Evolutionary conservation across 2,329 filamentous ascomycete genomes (phyloP).

Genomic region (Gnomoniopsis sp.): DNA sequence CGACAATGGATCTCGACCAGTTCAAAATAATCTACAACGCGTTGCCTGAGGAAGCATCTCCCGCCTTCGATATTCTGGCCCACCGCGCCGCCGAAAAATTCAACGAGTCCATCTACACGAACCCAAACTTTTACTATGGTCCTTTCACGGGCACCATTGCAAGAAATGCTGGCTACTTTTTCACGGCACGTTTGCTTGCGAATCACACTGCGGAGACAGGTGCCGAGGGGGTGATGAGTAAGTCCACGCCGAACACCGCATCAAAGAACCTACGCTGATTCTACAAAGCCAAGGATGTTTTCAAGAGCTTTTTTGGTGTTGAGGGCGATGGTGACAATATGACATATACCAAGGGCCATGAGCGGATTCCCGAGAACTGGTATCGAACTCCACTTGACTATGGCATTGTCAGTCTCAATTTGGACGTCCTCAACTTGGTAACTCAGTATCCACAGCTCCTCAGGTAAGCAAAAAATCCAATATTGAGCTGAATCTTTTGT

Average conservation of each 20-base stretch:
- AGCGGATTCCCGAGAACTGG: constrained; percentile 51
- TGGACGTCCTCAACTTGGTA: constrained; percentile 36
- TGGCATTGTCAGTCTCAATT: constrained; percentile 36
- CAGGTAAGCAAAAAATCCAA: neutral
- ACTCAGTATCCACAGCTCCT: constrained; percentile 39
- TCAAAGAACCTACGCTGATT: neutral
- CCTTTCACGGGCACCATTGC: constrained; percentile 47
- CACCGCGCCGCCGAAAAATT: constrained; percentile 41
- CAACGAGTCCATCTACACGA: constrained; percentile 43
- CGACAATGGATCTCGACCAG: constrained; percentile 47
- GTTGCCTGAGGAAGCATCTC: constrained; percentile 33
- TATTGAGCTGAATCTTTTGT: neutral
- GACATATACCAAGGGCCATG: constrained; percentile 42
- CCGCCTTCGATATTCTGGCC: constrained; percentile 37
- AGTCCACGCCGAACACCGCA: constrained; percentile 12
- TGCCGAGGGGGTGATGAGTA: constrained; percentile 21
- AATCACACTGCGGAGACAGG: constrained; percentile 38
- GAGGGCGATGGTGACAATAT: constrained; percentile 34
- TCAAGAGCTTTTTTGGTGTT: constrained; percentile 46
- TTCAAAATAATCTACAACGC: constrained; percentile 46
- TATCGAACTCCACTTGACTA: constrained; percentile 42
- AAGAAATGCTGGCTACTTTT: constrained; percentile 45
- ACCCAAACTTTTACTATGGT: constrained; percentile 53
- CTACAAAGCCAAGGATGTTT: constrained; percentile 30
- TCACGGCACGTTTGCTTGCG: constrained; percentile 38